Evolutionary conservation across 108 stramenopile species (phyloP).

Genomic region (Nitzschia sp.): DNA sequence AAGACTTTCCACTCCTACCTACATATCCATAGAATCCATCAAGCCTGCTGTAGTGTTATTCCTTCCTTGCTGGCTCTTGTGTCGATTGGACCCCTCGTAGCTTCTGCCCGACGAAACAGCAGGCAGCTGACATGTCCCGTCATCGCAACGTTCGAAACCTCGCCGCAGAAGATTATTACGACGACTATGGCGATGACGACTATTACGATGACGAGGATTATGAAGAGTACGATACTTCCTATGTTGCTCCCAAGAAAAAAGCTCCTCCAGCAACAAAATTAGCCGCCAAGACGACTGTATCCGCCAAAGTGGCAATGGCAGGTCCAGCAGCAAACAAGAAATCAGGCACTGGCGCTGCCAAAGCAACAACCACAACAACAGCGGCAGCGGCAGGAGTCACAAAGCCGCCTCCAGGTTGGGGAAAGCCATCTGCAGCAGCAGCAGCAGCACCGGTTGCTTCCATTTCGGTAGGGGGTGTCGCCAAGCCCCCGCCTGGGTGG

Average conservation of each 20-base stretch:
- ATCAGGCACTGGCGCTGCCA: background rate
- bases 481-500: conserved; percentile 40
- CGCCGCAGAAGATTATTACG: conserved; percentile 76
- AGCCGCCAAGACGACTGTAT: conserved; percentile 1
- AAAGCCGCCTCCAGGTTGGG: conserved; percentile 49
- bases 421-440: conserved; percentile 25
- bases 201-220: conserved; percentile 67
- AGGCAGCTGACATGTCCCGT: conserved; percentile 84
- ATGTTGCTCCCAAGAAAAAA: conserved; percentile 1
- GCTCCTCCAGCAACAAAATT: background rate
- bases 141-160: conserved; percentile 81
- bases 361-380: conserved; percentile 22
- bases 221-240: conserved; percentile 28
- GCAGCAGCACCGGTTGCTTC: background rate
- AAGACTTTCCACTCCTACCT: too few species aligned
- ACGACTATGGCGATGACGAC: conserved; percentile 61
- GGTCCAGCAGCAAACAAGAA: background rate
- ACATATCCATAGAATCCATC: too few species aligned
- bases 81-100: too few species aligned
- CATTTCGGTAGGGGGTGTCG: too few species aligned
- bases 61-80: too few species aligned
- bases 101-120: too few species aligned
- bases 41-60: too few species aligned
- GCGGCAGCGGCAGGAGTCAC: conserved; percentile 19
- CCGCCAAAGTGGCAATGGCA: conserved; percentile 1